Evolutionary conservation across 352 stramenopile genomes (phyloP).

Genomic region (Globisporangium parvum): DNA sequence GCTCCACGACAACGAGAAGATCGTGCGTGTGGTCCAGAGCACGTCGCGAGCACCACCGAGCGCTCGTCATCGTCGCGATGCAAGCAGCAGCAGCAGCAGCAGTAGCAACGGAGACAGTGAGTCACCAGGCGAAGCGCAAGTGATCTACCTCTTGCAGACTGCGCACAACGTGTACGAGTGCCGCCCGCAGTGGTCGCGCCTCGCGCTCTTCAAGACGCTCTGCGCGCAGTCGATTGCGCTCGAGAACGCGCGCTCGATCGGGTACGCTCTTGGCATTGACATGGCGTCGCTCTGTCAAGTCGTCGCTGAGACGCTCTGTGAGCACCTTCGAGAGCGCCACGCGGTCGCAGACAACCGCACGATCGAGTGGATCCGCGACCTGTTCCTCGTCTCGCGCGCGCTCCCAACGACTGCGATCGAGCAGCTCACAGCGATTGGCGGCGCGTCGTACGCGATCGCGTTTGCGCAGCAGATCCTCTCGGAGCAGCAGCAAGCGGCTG

Average conservation of each 20-base stretch:
- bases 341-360: slow-evolving; percentile 18
- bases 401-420: slow-evolving; percentile 61
- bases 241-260: slow-evolving; percentile 71
- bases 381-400: slow-evolving; percentile 67
- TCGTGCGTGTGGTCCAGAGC: slow-evolving; percentile 65
- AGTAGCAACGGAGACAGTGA: slow-evolving; percentile 14
- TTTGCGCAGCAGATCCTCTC: slow-evolving; percentile 51
- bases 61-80: background rate
- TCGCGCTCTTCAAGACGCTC: slow-evolving; percentile 75
- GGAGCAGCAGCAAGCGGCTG: background rate
- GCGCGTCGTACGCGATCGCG: slow-evolving; percentile 45
- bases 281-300: slow-evolving; percentile 85
- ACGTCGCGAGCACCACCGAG: slow-evolving; percentile 22
- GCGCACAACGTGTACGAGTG: slow-evolving; percentile 83
- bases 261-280: slow-evolving; percentile 80
- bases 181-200: slow-evolving; percentile 74
- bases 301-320: slow-evolving; percentile 73
- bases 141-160: slow-evolving; percentile 82
- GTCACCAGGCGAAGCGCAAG: slow-evolving; percentile 31
- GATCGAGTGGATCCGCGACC: slow-evolving; percentile 65
- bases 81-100: slow-evolving; percentile 11
- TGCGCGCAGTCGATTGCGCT: slow-evolving; percentile 48
- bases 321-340: slow-evolving; percentile 22
- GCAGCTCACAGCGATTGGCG: slow-evolving; percentile 56
- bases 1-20: slow-evolving; percentile 67